A percentile compares a stretch with the other conserved stretches of the same genome.
phyloP scores from a whole-genome alignment of 176 grass and related monocot genomes.

The Phoenix roebelenii region DNA sequence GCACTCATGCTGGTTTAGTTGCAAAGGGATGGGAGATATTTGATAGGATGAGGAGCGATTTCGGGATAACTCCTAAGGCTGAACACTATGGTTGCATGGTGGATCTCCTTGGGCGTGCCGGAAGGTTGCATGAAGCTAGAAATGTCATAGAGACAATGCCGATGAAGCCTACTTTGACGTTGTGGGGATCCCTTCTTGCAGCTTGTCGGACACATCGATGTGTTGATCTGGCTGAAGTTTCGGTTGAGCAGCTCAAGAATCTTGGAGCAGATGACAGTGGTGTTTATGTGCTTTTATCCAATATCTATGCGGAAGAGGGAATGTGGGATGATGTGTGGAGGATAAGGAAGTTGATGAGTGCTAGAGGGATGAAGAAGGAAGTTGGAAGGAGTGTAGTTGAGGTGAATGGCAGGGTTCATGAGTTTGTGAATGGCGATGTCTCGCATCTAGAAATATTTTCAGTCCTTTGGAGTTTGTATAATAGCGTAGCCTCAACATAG shows the following conservation, averaged over 20 bases:
- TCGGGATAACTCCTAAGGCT: slow-evolving; percentile 41
- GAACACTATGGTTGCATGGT: slow-evolving; percentile 63
- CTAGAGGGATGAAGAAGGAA: slow-evolving; percentile 48
- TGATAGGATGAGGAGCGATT: slow-evolving; percentile 38
- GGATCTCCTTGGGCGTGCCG: slow-evolving; percentile 54
- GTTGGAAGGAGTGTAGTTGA: slow-evolving; percentile 50
- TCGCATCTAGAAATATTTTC: slow-evolving; percentile 40
- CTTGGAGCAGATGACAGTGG: slow-evolving; percentile 55
- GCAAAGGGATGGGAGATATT: slow-evolving; percentile 43
- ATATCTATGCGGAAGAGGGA: slow-evolving; percentile 60
- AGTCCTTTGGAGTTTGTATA: slow-evolving; percentile 20
- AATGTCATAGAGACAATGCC: slow-evolving; percentile 50
- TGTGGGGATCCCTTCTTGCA: slow-evolving; percentile 64
- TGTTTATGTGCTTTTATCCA: slow-evolving; percentile 59
- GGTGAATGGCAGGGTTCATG: slow-evolving; percentile 44
- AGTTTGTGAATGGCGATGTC: slow-evolving; percentile 47
- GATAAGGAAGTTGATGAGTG: slow-evolving; percentile 44
- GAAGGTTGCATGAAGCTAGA: slow-evolving; percentile 39
- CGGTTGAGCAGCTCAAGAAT: slow-evolving; percentile 37
- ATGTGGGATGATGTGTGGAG: slow-evolving; percentile 56
- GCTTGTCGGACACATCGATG: slow-evolving; percentile 51
- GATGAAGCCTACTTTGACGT: slow-evolving; percentile 32
- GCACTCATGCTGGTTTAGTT: slow-evolving; percentile 51
- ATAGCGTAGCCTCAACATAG: neutral
- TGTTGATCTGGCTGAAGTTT: slow-evolving; percentile 42